Evolutionary conservation across 2,329 filamentous ascomycete genomes (phyloP), one percentile per base, ranked within the genome.

Genomic region (Lachnellula subtilissima): DNA sequence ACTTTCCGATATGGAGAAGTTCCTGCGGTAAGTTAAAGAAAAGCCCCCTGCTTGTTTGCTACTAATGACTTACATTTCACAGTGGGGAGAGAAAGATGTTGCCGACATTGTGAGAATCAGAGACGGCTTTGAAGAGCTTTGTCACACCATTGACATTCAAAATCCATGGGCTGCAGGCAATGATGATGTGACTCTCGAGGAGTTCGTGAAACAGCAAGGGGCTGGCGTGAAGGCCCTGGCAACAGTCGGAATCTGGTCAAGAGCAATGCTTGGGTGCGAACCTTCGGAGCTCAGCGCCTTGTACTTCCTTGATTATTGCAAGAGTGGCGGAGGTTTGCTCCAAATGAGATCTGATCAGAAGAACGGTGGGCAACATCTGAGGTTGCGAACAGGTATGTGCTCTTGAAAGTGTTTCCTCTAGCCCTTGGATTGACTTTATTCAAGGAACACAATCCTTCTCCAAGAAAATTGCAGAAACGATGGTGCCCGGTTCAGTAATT

Each of bases 271-370:
- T 1, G 80, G 80, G 1, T 35, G 75, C 1, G 77, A 82, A 36
- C 74, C 79, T 0, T 56, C 53, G 1, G 78, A 83, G 12, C 63
- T 82, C 4, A 77, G 74, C 6, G 79, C 80, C 0, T 64, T 80
- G 1, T 83, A 71, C 63, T 82, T 84, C 61, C 70, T 85, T 22
- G 73, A 81, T 62, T 83, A 84, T 68, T 78, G 76, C 71, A 77
- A 76, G 60, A 74, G 73, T 11, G 78, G 78, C 2, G 75, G 75
- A 4, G 81, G 82, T 0, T 68, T 84, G 2, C 56, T 79, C 55
- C 70, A 75, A 46, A 79, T 84, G 74, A 71, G 78, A 0, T 80
- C 78, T 1, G 81, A 84, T 61, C 64, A 70, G 22, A 76, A 78
- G 54, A 62, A 74, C 43, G 82, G 81, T 5, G 82, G 76, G 1